These are phyloP conservation scores for Tetrahymena malaccensis DNA, from an alignment of 73 alveolate species.

Conservation along the genomic window DNA sequence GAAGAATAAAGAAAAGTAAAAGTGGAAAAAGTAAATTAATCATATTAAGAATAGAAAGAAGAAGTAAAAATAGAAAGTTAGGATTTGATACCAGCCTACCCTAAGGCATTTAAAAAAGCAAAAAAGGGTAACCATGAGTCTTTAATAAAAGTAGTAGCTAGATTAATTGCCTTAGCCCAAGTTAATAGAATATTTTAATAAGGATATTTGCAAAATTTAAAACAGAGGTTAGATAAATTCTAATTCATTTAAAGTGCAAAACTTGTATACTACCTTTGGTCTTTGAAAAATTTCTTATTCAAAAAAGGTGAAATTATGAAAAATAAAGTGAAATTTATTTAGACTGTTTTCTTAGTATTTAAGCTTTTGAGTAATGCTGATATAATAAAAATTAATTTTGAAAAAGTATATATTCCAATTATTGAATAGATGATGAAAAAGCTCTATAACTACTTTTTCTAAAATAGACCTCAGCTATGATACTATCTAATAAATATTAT, in stretches of 20 bases:
- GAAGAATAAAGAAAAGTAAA: not conserved
- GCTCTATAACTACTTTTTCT: not conserved
- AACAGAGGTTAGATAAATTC: not conserved
- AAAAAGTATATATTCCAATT: not conserved
- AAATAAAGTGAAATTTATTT: not conserved
- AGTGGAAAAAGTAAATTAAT: not conserved
- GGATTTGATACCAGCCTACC: not conserved
- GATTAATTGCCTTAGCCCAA: not conserved
- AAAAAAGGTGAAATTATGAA: not conserved
- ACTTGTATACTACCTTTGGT: not conserved
- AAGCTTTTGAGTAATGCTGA: not conserved
- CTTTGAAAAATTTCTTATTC: not conserved
- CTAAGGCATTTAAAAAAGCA: not conserved
- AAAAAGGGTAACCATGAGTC: not conserved
- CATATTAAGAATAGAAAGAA: not conserved
- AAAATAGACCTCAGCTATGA: not conserved
- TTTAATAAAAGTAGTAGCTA: not conserved
- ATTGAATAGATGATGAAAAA: not conserved
- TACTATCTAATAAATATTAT: not conserved
- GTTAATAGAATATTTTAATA: not conserved
- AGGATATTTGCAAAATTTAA: not conserved
- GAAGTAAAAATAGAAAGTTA: not conserved
- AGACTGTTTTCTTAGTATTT: not conserved
- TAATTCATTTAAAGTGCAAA: not conserved
- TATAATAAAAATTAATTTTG: not conserved